A percentile compares a stretch with the other conserved stretches of the same genome.
Conservation (phyloP, 306 rosid species). For the Gillenia trifoliata region DNA sequence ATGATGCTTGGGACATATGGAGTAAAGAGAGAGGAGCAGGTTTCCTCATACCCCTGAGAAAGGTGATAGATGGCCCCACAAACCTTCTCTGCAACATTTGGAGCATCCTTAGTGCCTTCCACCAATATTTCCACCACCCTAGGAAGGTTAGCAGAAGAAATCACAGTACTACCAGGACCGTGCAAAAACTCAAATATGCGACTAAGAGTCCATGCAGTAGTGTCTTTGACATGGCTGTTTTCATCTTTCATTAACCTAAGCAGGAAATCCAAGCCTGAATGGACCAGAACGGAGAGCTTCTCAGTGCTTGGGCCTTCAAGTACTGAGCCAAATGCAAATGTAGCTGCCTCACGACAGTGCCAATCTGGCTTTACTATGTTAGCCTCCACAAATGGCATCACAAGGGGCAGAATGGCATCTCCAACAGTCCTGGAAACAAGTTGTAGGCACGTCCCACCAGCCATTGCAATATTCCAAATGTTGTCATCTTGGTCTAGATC, state of each 20-base stretch:
- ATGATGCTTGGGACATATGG: conserved; percentile 25
- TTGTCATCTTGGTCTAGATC: conserved; percentile 31
- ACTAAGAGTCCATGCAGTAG: conserved; percentile 39
- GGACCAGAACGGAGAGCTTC: conserved; percentile 23
- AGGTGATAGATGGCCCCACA: conserved; percentile 37
- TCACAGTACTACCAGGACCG: conserved; percentile 25
- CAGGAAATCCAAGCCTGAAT: conserved; percentile 27
- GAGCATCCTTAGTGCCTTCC: conserved; percentile 31
- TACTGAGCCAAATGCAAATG: conserved; percentile 33
- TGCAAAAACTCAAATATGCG: conserved; percentile 36
- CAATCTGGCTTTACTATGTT: conserved; percentile 33
- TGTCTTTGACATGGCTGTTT: conserved; percentile 34
- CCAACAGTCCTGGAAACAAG: conserved; percentile 34
- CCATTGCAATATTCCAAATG: conserved; percentile 36
- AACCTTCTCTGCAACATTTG: conserved; percentile 33
- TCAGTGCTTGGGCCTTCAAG: conserved; percentile 32
- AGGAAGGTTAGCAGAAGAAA: conserved; percentile 25
- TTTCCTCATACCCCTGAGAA: conserved; percentile 32
- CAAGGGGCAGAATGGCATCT: conserved; percentile 31
- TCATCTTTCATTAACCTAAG: conserved; percentile 26
- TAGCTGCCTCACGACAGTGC: conserved; percentile 38
- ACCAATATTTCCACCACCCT: conserved; percentile 24
- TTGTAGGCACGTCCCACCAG: conserved; percentile 37
- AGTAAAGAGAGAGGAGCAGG: conserved; percentile 25
- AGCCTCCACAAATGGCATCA: conserved; percentile 37